A percentile compares a stretch with the other conserved stretches of the same genome.
These are phyloP conservation scores for Mollisiaceae sp. DNA, from an alignment of 2,329 filamentous ascomycete species.

Conservation along the genomic window DNA sequence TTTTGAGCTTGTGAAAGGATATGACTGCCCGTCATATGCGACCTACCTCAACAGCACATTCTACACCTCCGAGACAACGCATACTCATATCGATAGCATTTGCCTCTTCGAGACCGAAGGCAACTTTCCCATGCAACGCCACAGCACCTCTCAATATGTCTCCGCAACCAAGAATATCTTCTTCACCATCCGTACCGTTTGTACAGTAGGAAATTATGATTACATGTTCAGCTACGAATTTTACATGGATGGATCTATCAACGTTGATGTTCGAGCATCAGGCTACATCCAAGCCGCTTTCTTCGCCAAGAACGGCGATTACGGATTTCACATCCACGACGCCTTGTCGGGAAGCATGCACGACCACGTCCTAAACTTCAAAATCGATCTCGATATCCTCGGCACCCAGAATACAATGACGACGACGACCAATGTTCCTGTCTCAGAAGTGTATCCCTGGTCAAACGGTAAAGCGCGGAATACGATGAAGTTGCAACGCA, in stretches of 20 bases:
- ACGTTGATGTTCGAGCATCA: constrained; percentile 51
- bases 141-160: constrained; percentile 49
- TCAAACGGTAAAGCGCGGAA: constrained; percentile 48
- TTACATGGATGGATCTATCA: constrained; percentile 56
- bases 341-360: constrained; percentile 56
- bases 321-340: constrained; percentile 57
- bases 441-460: constrained; percentile 52
- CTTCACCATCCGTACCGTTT: constrained; percentile 52
- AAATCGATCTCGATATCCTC: constrained; percentile 52
- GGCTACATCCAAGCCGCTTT: constrained; percentile 60
- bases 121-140: constrained; percentile 56
- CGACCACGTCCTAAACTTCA: constrained; percentile 61
- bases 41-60: constrained; percentile 56
- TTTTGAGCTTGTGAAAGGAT: constrained; percentile 40
- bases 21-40: constrained; percentile 55
- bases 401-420: constrained; percentile 52
- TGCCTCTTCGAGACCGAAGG: constrained; percentile 61
- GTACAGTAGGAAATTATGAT: constrained; percentile 61
- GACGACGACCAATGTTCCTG: constrained; percentile 15
- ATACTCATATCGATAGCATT: constrained; percentile 54
- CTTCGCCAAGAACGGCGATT: constrained; percentile 44
- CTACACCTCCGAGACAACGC: constrained; percentile 50
- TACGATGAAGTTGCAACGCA: constrained; percentile 56
- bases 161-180: constrained; percentile 53
- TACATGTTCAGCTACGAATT: constrained; percentile 57